phyloP scores from a whole-genome alignment of 352 stramenopile species.

The Globisporangium acanthophoron region DNA sequence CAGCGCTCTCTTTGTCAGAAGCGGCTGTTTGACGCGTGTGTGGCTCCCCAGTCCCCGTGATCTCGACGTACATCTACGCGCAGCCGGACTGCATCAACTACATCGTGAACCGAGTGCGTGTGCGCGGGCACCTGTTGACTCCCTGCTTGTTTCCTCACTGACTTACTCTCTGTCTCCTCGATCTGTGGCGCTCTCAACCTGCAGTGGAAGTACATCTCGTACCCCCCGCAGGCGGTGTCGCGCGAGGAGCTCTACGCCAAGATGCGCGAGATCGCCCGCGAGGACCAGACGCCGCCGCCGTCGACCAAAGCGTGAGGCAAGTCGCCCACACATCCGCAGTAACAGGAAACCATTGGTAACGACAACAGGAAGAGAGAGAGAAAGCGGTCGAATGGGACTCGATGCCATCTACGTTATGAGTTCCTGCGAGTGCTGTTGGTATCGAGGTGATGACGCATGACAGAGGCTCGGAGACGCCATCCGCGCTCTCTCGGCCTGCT shows the following conservation, averaged over 20 bases:
- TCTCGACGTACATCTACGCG: constrained; percentile 79
- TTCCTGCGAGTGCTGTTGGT: background rate
- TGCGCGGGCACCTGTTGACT: background rate
- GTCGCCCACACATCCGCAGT: background rate
- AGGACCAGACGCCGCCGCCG: constrained; percentile 32
- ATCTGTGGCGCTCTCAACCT: background rate
- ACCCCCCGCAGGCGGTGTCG: constrained; percentile 67
- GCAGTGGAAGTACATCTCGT: constrained; percentile 85
- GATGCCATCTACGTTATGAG: constrained; percentile 11
- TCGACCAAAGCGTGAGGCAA: constrained; percentile 10
- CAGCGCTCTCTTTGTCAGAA: background rate
- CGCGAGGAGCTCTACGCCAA: constrained; percentile 76
- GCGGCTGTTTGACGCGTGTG: background rate
- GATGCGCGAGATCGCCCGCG: constrained; percentile 61
- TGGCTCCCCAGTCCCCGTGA: constrained; percentile 47
- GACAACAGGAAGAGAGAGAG: background rate
- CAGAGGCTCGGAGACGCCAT: background rate
- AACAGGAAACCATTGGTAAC: background rate
- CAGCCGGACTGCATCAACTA: constrained; percentile 82
- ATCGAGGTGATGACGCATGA: background rate
- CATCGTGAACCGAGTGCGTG: constrained; percentile 57
- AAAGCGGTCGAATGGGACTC: constrained; percentile 11
- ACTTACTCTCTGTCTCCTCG: background rate
- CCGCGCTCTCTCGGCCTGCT: background rate
- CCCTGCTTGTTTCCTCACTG: background rate